Conservation (phyloP, 495 filamentous ascomycete species). For the Aspergillus sparsus region DNA sequence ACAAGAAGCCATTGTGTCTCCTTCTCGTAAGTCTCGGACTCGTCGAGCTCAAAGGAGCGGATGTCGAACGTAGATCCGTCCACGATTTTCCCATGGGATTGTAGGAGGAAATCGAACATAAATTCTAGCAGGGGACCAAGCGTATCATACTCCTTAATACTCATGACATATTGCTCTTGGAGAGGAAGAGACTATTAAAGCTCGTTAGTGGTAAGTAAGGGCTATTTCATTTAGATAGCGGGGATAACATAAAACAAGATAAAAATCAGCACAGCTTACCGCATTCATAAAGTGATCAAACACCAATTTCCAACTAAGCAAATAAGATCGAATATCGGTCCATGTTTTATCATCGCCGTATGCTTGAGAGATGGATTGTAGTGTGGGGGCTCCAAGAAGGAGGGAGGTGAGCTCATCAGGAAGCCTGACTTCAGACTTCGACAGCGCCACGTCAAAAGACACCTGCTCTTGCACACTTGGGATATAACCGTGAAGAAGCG, state of each 20-base stretch:
- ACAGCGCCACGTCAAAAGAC: slow-evolving; percentile 76
- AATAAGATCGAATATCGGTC: slow-evolving; percentile 64
- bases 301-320: slow-evolving; percentile 88
- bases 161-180: slow-evolving; percentile 71
- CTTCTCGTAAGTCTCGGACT: slow-evolving; percentile 59
- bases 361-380: slow-evolving; percentile 50
- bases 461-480: slow-evolving; percentile 77
- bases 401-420: slow-evolving; percentile 72
- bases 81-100: slow-evolving; percentile 64
- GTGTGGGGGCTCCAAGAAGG: slow-evolving; percentile 53
- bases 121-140: slow-evolving; percentile 71
- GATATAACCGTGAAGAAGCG: slow-evolving; percentile 74
- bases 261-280: slow-evolving; percentile 40
- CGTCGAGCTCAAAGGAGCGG: slow-evolving; percentile 62
- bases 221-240: no score
- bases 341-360: slow-evolving; percentile 43
- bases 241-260: background rate
- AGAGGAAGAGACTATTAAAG: slow-evolving; percentile 67
- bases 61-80: slow-evolving; percentile 70
- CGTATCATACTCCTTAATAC: slow-evolving; percentile 72
- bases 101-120: slow-evolving; percentile 78
- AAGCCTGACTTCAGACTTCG: slow-evolving; percentile 66
- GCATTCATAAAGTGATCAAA: slow-evolving; percentile 84
- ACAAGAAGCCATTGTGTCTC: slow-evolving; percentile 80
- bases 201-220: slow-evolving; percentile 23